Evolutionary conservation across 805 yeast genomes (phyloP).

Genomic region (Lipomyces kockii): DNA sequence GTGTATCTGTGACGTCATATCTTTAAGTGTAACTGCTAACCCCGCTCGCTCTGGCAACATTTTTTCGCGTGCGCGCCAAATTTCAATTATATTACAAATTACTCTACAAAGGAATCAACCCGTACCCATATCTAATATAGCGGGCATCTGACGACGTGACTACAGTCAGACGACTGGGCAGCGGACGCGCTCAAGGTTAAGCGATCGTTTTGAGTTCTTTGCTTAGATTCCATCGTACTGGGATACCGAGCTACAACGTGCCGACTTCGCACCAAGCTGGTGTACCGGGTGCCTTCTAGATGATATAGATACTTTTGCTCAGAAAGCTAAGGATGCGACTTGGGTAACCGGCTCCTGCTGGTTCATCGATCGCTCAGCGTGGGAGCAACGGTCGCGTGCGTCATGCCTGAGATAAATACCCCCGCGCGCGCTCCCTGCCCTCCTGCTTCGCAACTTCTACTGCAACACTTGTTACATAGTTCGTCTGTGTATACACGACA

Average conservation of each 20-base stretch:
- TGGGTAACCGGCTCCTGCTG: neutral
- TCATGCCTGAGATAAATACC: neutral
- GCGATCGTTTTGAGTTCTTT: neutral
- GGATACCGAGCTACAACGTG: neutral
- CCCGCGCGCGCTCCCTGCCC: neutral
- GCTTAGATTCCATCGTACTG: neutral
- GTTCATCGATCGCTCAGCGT: neutral
- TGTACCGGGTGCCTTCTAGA: neutral
- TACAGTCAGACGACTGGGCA: neutral
- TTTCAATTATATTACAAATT: neutral
- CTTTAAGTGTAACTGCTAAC: neutral
- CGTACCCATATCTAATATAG: neutral
- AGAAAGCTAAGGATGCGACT: neutral
- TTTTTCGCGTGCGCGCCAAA: neutral
- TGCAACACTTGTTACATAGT: neutral
- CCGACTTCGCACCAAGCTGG: neutral
- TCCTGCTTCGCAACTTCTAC: neutral
- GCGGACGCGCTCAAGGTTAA: conserved; percentile 1
- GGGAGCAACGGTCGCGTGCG: neutral
- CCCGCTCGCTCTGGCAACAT: neutral
- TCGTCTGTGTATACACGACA: neutral
- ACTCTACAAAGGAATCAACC: neutral
- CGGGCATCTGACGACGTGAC: neutral
- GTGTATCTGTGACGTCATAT: neutral
- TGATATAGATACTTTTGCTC: neutral